A percentile compares a stretch with the other conserved stretches of the same genome.
These are phyloP conservation scores for Paraconiothyrium sp. DNA, from an alignment of 2,329 filamentous ascomycete species.

Conservation along the genomic window DNA sequence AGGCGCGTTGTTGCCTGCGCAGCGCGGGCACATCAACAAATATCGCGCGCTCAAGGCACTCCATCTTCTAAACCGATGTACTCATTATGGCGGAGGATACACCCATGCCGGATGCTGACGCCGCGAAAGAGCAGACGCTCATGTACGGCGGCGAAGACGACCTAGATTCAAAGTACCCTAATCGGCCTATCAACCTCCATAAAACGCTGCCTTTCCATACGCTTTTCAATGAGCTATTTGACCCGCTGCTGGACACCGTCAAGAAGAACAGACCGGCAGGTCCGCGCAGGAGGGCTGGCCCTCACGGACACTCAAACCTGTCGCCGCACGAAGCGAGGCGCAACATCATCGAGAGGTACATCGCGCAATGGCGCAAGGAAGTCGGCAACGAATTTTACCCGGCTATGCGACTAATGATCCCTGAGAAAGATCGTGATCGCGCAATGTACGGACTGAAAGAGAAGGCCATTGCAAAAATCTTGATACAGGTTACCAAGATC, in stretches of 20 bases:
- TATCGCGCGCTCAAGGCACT: background rate
- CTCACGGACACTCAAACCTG: slow-evolving; percentile 66
- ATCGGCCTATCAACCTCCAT: slow-evolving; percentile 81
- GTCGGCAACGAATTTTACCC: slow-evolving; percentile 95
- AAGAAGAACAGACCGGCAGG: slow-evolving; percentile 70
- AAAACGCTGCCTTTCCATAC: slow-evolving; percentile 84
- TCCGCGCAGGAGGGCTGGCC: slow-evolving; percentile 67
- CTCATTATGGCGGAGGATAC: slow-evolving; percentile 41
- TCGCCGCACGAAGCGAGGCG: slow-evolving; percentile 81
- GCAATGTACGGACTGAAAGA: slow-evolving; percentile 96
- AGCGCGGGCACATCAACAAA: slow-evolving; percentile 13
- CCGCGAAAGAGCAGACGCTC: slow-evolving; percentile 57
- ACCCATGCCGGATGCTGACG: slow-evolving; percentile 54
- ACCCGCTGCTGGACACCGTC: slow-evolving; percentile 80
- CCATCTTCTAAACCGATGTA: slow-evolving; percentile 21
- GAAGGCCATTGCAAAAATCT: slow-evolving; percentile 84
- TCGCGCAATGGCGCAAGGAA: slow-evolving; percentile 84
- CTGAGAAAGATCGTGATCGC: slow-evolving; percentile 90
- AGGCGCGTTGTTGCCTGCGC: slow-evolving; percentile 15
- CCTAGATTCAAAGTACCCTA: slow-evolving; percentile 70
- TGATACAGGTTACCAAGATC: slow-evolving; percentile 94
- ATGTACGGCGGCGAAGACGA: slow-evolving; percentile 59
- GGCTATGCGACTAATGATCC: slow-evolving; percentile 87
- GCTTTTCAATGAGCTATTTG: slow-evolving; percentile 80
- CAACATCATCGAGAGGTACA: slow-evolving; percentile 85